Evolutionary conservation across 148 eudicot species (phyloP).

Genomic region (Chenopodium quinoa): DNA sequence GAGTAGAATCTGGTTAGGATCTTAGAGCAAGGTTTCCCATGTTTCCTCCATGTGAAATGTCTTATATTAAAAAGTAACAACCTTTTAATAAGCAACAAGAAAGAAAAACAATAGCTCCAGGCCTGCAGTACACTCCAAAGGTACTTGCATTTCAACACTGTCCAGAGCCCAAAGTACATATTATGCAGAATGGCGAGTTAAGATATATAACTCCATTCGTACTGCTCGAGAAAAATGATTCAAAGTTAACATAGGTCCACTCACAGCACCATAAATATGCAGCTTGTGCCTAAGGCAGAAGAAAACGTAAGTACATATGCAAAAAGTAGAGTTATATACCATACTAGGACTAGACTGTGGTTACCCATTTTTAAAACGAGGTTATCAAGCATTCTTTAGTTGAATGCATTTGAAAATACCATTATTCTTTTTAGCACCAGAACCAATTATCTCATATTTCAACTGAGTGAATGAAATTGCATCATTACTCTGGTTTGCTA

Average conservation of each 20-base stretch:
- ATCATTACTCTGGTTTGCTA: background rate
- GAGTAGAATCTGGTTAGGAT: background rate
- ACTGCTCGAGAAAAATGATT: too few species aligned
- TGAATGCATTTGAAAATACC: background rate
- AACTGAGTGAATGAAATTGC: background rate
- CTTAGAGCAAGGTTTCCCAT: background rate
- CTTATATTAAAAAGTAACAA: background rate
- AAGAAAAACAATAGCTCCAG: background rate
- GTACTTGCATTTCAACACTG: background rate
- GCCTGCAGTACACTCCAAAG: background rate
- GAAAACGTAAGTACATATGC: background rate
- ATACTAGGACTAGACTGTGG: background rate
- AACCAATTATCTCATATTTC: background rate
- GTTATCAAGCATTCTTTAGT: background rate
- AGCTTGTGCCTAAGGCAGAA: background rate
- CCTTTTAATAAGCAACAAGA: background rate
- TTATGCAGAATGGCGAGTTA: background rate
- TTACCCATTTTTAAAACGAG: background rate
- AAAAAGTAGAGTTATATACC: background rate
- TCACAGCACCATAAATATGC: background rate
- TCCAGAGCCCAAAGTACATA: background rate
- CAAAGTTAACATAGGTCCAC: background rate
- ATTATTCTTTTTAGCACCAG: background rate
- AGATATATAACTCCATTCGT: background rate
- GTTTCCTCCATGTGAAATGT: background rate